Evolutionary conservation across 1,284 basidiomycete species (phyloP), one percentile per base, ranked within the genome.

Genomic region (Moesziomyces parantarcticus): DNA sequence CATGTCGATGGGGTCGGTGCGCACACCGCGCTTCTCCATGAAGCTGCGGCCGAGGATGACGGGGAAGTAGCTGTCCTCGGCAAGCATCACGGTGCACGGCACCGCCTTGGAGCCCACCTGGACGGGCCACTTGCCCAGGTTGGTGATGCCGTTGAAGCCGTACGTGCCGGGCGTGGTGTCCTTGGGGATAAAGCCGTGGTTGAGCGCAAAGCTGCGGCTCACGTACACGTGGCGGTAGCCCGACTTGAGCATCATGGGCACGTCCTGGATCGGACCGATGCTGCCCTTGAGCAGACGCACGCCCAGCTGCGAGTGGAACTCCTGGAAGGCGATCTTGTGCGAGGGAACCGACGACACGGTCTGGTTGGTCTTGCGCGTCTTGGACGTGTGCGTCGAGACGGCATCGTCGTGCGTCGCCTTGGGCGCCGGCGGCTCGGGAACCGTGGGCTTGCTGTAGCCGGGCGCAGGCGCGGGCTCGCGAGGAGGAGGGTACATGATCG

Each of bases 211-310:
- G 81, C 91, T 91, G 64, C 96, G 89, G 21, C 94, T 96, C 65
- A 99, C 91, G 85, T 99, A 99, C 56, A 98, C 94, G 79, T 96
- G 90, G 25, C 93, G 88, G 85, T 99, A 92, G 6, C 96, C 95
- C n/a, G 89, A 88, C 86, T 94, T 96, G 77, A 98, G 88, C 94
- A 97, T 97, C 85, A 86, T 86, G 25, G 85, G 83, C 18, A 86
- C 85, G 57, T 93, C 90, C 65, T 91, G 87, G 32, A 95, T 92
- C 23, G 92, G 92, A 0, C 94, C 96, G 64, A 99, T 93, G 76
- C 89, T 91, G 14, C 96, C 96, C 73, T 91, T 88, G 25, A 99
- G 91, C 7, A 95, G 97, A 54, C 96, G 88, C 16, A 98, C 95
- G 14, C 97, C 96, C 43, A 85, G 84, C 75, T 85, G 79, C 54